Evolutionary conservation across 805 yeast species (phyloP), one percentile per base, ranked within the genome.

Genomic region (Torulaspora gathmanii): DNA sequence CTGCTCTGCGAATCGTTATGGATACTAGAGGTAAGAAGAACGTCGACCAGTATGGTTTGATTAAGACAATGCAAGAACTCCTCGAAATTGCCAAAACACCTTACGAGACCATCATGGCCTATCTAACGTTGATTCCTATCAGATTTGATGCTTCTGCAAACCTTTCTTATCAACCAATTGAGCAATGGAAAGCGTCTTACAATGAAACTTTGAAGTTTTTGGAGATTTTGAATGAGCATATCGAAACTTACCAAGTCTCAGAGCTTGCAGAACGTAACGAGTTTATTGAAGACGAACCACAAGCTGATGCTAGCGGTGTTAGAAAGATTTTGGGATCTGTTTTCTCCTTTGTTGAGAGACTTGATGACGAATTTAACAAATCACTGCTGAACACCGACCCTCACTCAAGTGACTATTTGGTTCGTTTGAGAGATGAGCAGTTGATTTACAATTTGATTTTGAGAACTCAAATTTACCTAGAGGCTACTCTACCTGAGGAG

Each of bases 1-100:
- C 80, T 46, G 79, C 85, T 28, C 74, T 93, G 64, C 78, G 83
- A 64, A 68, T 79, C 44, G 81, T 93, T 46, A 71, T 85, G 49
- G 98, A 93, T 68, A 75, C 89, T 40, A 83, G 99, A 71, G 99
- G 99, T 73, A 90, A 90, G 75, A 91, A 87, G 74, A 89, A 87
- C 65, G 84, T 88, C 51, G 96, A 91, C 66, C 79, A 82, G 52
- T 66, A 64, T 51, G 95, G 86, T 66, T 95, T 91, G 68, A 79
- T 89, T 53, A 70, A 71, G 45, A 72, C 75, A 36, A 73, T 93
- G 61, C 95, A 86, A 69, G 73, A 72, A 37, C 71, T 86, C 51
- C 55, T 76, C 39, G 58, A 69, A 9, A 73, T 82, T 45, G 71
- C 78, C 9, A 68, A 70, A 34, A 60, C 72, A 20, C 77, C 87